phyloP scores from a whole-genome alignment of 1,139 yeast genomes.

The Nakaseomyces kungkrabaensis region DNA sequence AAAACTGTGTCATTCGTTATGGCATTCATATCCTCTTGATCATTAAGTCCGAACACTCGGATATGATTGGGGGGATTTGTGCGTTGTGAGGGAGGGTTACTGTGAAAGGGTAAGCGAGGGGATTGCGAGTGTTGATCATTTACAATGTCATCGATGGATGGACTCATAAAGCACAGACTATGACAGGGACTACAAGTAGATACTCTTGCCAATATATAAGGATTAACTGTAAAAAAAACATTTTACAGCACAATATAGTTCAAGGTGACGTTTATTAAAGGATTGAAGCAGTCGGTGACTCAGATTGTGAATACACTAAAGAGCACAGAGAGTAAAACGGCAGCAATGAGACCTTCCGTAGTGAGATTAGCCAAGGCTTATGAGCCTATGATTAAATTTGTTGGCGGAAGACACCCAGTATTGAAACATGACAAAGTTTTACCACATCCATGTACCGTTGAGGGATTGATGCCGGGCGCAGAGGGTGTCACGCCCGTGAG shows the following conservation, averaged over 20 bases:
- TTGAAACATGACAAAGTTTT: conserved; percentile 25
- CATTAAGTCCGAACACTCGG: too few relatives aligned
- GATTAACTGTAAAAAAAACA: too few relatives aligned
- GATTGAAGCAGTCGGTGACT: conserved; percentile 3
- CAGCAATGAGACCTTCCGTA: conserved; percentile 30
- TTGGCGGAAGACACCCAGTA: conserved; percentile 37
- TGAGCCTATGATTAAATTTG: conserved; percentile 52
- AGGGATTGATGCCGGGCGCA: conserved; percentile 36
- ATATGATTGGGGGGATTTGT: too few relatives aligned
- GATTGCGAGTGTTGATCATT: too few relatives aligned
- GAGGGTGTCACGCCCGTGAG: conserved; percentile 17
- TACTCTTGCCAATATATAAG: too few relatives aligned
- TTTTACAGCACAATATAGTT: not conserved
- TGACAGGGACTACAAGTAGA: too few relatives aligned
- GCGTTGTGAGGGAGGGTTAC: too few relatives aligned
- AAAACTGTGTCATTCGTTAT: too few relatives aligned
- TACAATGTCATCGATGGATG: too few relatives aligned
- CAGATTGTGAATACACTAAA: conserved; percentile 1
- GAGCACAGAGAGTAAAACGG: not conserved
- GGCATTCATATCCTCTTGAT: too few relatives aligned
- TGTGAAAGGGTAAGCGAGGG: too few relatives aligned
- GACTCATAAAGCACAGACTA: too few relatives aligned
- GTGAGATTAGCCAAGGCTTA: conserved; percentile 30
- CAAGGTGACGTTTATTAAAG: conserved; percentile 2
- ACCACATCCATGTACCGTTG: conserved; percentile 41